Percentiles rank a stretch among this genome's conserved stretches.
These are phyloP conservation scores for Eremothecium sinecaudum DNA, from an alignment of 1,139 yeast genomes.

Conservation along the genomic window DNA sequence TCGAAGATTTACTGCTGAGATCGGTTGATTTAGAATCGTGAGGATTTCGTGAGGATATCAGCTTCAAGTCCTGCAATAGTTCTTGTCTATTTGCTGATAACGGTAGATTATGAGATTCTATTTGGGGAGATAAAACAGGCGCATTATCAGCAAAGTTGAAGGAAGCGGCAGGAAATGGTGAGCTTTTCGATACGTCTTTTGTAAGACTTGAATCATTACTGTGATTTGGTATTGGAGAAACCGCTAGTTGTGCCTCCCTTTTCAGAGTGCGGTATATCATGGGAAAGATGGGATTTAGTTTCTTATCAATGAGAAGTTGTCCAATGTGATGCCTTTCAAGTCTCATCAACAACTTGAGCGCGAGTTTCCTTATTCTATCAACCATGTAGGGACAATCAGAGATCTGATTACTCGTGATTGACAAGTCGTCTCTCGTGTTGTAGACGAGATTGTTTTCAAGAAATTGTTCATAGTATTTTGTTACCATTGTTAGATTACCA, in stretches of 20 bases:
- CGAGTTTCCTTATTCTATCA: slow-evolving; percentile 11
- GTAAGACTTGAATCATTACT: neutral
- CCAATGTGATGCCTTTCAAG: slow-evolving; percentile 20
- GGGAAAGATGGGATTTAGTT: slow-evolving; percentile 10
- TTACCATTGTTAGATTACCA: slow-evolving; percentile 6
- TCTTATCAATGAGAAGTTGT: slow-evolving; percentile 9
- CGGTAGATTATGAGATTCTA: neutral
- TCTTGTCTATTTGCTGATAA: slow-evolving; percentile 9
- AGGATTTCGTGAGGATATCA: slow-evolving; percentile 9
- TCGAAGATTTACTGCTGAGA: no score
- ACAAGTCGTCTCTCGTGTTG: slow-evolving; percentile 1
- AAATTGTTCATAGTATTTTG: slow-evolving; percentile 8
- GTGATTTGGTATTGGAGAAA: neutral
- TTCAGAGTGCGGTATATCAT: slow-evolving; percentile 7
- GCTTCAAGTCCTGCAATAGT: slow-evolving; percentile 12
- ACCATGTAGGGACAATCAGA: slow-evolving; percentile 4
- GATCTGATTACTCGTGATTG: neutral
- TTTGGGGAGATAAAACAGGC: neutral
- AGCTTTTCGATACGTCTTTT: neutral
- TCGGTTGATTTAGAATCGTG: no score
- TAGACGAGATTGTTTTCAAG: neutral
- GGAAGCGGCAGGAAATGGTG: neutral
- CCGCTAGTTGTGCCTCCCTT: slow-evolving; percentile 5
- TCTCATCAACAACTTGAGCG: slow-evolving; percentile 12
- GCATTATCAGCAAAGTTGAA: neutral